Evolutionary conservation across 345 rosid species (phyloP), one percentile per base, ranked within the genome.

Genomic region (Eucalyptus pauciflora): DNA sequence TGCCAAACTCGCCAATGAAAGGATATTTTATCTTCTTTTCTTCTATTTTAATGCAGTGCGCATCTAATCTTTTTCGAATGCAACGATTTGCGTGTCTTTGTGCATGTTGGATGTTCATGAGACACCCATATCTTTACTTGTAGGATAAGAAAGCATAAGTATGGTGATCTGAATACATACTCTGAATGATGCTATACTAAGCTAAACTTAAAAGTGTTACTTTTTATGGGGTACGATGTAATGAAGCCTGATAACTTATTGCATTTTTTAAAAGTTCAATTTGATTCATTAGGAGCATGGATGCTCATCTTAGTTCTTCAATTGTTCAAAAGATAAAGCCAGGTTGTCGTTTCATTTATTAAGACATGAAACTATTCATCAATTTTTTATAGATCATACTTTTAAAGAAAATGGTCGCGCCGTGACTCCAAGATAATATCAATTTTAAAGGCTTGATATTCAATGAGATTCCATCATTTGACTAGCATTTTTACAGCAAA

Each of bases 181-280:
- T 69, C 37, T 31, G 79, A 31, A 69, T 56, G 62, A 56, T 56
- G 62, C 1, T 56, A 0, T 0, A 1, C 29, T 56, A 56, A 56
- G 62, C 62, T 56, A 22, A 24, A 56, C 29, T 0, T 56, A 56
- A 49, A 49, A 56, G 62, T 56, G 67, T 27, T 25, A 0, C 67
- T 60, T 27, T 60, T 27, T 60, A 60, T 27, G 0, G 67, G 62
- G 31, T 60, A 27, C 15, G 0, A 60, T 25, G 67, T 27, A 60
- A 0, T 0, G 1, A 60, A 25, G 6, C 31, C 15, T 27, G 0
- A 27, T 60, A 60, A 25, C 67, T 60, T 27, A 60, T 0, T 0
- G 15, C 0, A 27, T 12, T 6, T 22, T 56, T 12, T 27, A 11
- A 0, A 12, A 60, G 31, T 12, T 60, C 67, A 25, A 60, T 12